phyloP scores from a whole-genome alignment of 345 rosid species.

The Acer saccharum region DNA sequence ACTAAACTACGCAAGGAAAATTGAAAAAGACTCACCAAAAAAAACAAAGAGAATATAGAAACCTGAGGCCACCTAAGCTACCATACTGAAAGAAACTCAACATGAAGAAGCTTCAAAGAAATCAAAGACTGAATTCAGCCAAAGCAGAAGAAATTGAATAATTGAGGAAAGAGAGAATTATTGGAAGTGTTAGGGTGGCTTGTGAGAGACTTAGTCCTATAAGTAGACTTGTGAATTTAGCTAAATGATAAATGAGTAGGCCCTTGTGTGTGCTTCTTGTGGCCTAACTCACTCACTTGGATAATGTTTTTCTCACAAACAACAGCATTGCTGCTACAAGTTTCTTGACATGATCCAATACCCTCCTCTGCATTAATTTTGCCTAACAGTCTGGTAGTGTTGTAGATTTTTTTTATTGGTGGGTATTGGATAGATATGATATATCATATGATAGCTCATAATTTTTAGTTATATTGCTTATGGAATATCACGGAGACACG shows the following conservation, averaged over 20 bases:
- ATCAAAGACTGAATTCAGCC: not conserved
- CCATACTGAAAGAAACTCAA: slow-evolving; percentile 15
- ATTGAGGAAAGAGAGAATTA: slow-evolving; percentile 4
- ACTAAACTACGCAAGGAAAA: slow-evolving; percentile 23
- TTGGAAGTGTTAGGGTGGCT: not conserved
- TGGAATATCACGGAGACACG: not conserved
- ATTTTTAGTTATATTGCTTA: not conserved
- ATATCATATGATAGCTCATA: not conserved
- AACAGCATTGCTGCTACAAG: slow-evolving; percentile 1
- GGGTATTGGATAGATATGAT: not conserved
- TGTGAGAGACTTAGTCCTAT: slow-evolving; percentile 15
- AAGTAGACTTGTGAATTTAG: slow-evolving; percentile 26
- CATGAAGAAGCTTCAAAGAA: slow-evolving; percentile 1
- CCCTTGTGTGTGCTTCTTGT: slow-evolving; percentile 15
- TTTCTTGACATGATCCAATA: slow-evolving; percentile 2
- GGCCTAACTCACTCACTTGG: slow-evolving; percentile 2
- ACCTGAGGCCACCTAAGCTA: too few species aligned
- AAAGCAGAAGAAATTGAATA: slow-evolving; percentile 8
- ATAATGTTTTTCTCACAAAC: not conserved
- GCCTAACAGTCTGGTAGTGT: not conserved
- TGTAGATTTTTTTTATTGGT: not conserved
- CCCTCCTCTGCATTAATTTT: slow-evolving; percentile 5
- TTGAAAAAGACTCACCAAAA: slow-evolving; percentile 29
- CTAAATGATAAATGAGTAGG: slow-evolving; percentile 25
- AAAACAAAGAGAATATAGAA: not conserved